phyloP scores from a whole-genome alignment of 192 early-diverging fungal genomes.

The Umbelopsis ramanniana region DNA sequence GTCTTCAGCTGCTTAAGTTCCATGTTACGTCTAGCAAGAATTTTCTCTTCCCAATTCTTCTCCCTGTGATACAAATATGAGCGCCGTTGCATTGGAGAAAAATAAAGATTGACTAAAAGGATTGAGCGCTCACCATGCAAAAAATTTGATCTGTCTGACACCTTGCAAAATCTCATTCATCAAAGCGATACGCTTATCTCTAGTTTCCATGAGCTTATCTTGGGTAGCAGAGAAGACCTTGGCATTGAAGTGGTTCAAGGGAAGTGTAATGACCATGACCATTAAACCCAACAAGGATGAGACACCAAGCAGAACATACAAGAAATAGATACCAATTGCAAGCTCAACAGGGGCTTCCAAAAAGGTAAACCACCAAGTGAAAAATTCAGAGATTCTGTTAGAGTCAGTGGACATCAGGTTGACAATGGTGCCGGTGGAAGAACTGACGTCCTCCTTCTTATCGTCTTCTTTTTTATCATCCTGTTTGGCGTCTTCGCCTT shows the following conservation, averaged over 20 bases:
- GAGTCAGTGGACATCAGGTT: conserved; percentile 51
- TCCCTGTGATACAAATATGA: conserved; percentile 7
- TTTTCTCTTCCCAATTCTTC: conserved; percentile 37
- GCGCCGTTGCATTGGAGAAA: no score
- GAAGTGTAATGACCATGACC: conserved; percentile 52
- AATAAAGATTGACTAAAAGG: no score
- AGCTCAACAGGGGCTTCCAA: conserved; percentile 55
- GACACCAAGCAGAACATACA: conserved; percentile 43
- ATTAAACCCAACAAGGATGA: conserved; percentile 41
- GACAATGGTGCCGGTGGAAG: conserved; percentile 43
- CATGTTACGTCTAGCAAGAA: conserved; percentile 30
- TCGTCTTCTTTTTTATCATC: conserved; percentile 44
- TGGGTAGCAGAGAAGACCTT: conserved; percentile 52
- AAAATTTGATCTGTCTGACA: conserved; percentile 69
- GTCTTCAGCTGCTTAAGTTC: conserved; percentile 31
- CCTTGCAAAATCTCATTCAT: conserved; percentile 73
- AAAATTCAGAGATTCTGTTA: conserved; percentile 51
- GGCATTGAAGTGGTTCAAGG: conserved; percentile 42
- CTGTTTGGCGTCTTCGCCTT: conserved; percentile 38
- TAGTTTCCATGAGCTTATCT: conserved; percentile 63
- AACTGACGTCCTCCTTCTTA: conserved; percentile 38
- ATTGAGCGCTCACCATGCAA: conserved; percentile 44
- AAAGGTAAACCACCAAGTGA: conserved; percentile 47
- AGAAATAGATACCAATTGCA: conserved; percentile 47
- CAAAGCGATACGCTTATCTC: conserved; percentile 69